Conservation (phyloP, 805 yeast species). For the Saccharomyces jurei region DNA sequence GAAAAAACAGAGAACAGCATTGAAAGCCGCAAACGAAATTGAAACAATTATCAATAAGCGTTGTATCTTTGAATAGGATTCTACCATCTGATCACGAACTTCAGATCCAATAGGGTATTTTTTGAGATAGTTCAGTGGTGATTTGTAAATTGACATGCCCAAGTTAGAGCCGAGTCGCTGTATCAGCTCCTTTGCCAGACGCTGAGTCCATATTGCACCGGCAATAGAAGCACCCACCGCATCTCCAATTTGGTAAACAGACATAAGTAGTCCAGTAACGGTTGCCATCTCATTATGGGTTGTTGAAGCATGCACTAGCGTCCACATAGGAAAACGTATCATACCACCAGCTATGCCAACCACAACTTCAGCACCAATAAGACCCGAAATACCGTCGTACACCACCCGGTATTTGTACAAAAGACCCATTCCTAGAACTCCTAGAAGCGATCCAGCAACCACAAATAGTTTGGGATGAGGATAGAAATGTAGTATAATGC, state of each 20-base stretch:
- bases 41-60: background rate
- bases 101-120: background rate
- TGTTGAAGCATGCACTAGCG: constrained; percentile 46
- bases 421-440: constrained; percentile 51
- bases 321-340: constrained; percentile 55
- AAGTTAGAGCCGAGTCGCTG: background rate
- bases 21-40: background rate
- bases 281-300: constrained; percentile 58
- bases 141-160: background rate
- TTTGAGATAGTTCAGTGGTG: background rate
- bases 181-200: background rate
- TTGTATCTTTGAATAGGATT: background rate
- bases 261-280: constrained; percentile 44
- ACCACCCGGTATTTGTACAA: constrained; percentile 47
- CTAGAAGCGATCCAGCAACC: constrained; percentile 44
- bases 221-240: constrained; percentile 51
- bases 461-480: constrained; percentile 48
- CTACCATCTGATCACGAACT: background rate
- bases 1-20: background rate
- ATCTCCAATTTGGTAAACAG: constrained; percentile 49
- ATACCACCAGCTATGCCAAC: constrained; percentile 63
- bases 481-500: constrained; percentile 39
- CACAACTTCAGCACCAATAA: constrained; percentile 51
- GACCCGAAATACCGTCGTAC: constrained; percentile 36
- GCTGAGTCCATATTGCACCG: constrained; percentile 59